Conservation (phyloP, 2,329 filamentous ascomycete species). For the Calonectria ilicicola region DNA sequence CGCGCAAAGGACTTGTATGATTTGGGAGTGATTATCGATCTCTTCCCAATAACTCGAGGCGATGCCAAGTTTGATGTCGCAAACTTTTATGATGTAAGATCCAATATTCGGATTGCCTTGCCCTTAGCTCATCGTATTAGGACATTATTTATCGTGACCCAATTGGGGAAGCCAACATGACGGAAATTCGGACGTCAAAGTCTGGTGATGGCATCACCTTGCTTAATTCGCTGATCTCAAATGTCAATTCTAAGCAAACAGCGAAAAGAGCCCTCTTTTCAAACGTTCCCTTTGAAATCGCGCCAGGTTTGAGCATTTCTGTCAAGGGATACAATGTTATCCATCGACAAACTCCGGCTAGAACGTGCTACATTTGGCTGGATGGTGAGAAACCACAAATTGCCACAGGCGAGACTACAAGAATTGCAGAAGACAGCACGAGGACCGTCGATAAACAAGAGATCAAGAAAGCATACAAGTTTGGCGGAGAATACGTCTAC, state of each 20-base stretch:
- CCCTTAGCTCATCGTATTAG: slow-evolving; percentile 52
- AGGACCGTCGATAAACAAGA: slow-evolving; percentile 83
- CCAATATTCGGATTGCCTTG: too few relatives aligned
- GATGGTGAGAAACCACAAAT: slow-evolving; percentile 89
- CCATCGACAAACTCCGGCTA: slow-evolving; percentile 83
- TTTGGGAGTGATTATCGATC: slow-evolving; percentile 88
- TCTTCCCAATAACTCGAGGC: slow-evolving; percentile 86
- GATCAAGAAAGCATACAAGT: slow-evolving; percentile 93
- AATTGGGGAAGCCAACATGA: slow-evolving; percentile 71
- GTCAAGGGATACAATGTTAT: slow-evolving; percentile 94
- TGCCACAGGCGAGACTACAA: slow-evolving; percentile 78
- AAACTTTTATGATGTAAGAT: slow-evolving; percentile 89
- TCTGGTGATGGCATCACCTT: slow-evolving; percentile 82
- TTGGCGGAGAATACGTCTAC: slow-evolving; percentile 88
- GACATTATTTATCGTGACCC: slow-evolving; percentile 91
- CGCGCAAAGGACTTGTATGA: slow-evolving; percentile 96
- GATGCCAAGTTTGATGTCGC: slow-evolving; percentile 81
- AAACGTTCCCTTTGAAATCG: slow-evolving; percentile 87
- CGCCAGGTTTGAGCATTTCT: slow-evolving; percentile 85
- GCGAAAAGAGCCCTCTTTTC: slow-evolving; percentile 89
- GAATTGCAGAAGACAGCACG: slow-evolving; percentile 82
- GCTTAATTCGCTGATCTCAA: slow-evolving; percentile 83
- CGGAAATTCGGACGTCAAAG: slow-evolving; percentile 71
- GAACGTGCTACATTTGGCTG: slow-evolving; percentile 89
- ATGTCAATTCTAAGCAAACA: slow-evolving; percentile 90